These are phyloP conservation scores for Ochetophila trinervis DNA, from an alignment of 306 rosid species.

Conservation along the genomic window DNA sequence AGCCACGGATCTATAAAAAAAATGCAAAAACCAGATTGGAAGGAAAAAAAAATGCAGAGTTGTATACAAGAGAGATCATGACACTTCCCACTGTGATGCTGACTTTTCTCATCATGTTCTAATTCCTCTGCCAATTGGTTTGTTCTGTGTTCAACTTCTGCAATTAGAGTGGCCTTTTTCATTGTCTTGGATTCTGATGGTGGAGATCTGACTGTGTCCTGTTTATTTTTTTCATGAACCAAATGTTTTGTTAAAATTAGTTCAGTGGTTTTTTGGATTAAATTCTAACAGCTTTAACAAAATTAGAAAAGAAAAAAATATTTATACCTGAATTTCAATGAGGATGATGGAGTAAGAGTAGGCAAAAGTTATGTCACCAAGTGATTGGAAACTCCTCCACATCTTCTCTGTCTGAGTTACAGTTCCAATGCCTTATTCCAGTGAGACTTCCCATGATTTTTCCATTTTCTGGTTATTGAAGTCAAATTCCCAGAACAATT, in stretches of 20 bases:
- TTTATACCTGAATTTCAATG: constrained; percentile 75
- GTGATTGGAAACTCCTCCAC: constrained; percentile 81
- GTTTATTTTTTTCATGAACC: constrained; percentile 9
- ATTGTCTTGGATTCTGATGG: constrained; percentile 73
- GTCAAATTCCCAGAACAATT: not conserved
- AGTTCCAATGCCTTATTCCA: constrained; percentile 52
- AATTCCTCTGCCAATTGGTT: too few relatives aligned
- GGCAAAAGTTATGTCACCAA: constrained; percentile 87
- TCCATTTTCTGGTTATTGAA: constrained; percentile 35
- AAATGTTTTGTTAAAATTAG: constrained; percentile 13
- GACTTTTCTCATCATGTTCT: too few relatives aligned
- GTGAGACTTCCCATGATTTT: constrained; percentile 50
- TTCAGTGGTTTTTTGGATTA: not conserved
- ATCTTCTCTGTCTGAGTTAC: constrained; percentile 58
- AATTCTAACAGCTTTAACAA: not conserved
- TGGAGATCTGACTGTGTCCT: constrained; percentile 71
- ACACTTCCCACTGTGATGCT: too few relatives aligned
- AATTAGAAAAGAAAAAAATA: not conserved
- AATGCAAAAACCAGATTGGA: too few relatives aligned
- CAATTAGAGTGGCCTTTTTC: constrained; percentile 52
- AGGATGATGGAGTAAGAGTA: constrained; percentile 81
- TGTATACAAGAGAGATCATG: too few relatives aligned
- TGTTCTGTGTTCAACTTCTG: too few relatives aligned
- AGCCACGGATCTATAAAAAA: constrained; percentile 3
- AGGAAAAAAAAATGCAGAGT: too few relatives aligned